phyloP scores from a whole-genome alignment of 2,329 filamentous ascomycete species.

The Curvularia hawaiiensis region DNA sequence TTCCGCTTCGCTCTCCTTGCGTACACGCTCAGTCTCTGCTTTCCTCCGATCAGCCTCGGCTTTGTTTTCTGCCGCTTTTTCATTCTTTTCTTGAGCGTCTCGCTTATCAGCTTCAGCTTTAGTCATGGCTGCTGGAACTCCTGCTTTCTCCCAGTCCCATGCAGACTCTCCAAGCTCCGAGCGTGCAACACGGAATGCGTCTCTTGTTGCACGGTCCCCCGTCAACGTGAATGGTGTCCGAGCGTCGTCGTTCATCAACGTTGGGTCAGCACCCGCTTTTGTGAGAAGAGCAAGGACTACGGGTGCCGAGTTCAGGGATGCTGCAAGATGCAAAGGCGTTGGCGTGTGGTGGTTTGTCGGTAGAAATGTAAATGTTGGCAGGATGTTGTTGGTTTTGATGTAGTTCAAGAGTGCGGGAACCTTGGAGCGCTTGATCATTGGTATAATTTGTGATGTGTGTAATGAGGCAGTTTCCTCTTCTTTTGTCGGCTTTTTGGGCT shows the following conservation, averaged over 20 bases:
- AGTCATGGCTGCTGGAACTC: constrained; percentile 73
- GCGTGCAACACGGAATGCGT: constrained; percentile 89
- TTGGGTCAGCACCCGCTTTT: constrained; percentile 77
- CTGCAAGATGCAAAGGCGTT: constrained; percentile 83
- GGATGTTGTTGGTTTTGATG: constrained; percentile 74
- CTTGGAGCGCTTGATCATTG: constrained; percentile 86
- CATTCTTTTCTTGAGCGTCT: constrained; percentile 70
- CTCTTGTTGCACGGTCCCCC: constrained; percentile 82
- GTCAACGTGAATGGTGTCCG: constrained; percentile 86
- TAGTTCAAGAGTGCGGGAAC: constrained; percentile 86
- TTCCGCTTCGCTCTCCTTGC: constrained; percentile 58
- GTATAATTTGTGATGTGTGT: constrained; percentile 88
- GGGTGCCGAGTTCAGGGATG: constrained; percentile 77
- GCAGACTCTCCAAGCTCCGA: constrained; percentile 76
- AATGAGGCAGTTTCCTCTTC: constrained; percentile 82
- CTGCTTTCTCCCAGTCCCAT: constrained; percentile 80
- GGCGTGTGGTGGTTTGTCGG: constrained; percentile 77
- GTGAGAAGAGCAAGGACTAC: constrained; percentile 78
- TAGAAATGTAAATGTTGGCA: constrained; percentile 75
- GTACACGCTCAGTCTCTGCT: constrained; percentile 74
- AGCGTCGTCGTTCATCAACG: constrained; percentile 65
- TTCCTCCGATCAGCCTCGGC: constrained; percentile 66
- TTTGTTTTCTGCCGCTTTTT: constrained; percentile 70
- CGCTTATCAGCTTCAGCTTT: constrained; percentile 73
- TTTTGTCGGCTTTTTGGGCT: constrained; percentile 70